phyloP scores from a whole-genome alignment of 176 grass and related monocot genomes.

The Melocanna baccifera region DNA sequence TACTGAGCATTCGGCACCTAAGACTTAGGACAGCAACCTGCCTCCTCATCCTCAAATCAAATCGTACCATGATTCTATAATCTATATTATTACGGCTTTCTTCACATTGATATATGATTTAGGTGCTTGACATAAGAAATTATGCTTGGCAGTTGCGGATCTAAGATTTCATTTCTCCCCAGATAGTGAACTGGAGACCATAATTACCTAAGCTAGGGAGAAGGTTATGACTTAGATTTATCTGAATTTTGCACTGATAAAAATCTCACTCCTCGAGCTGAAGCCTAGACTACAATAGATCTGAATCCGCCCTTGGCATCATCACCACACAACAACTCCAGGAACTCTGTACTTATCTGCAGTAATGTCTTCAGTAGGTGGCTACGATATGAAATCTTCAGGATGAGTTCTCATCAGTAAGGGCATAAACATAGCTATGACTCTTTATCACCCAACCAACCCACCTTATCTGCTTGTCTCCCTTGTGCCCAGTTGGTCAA shows the following conservation, averaged over 20 bases:
- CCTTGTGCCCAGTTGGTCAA: no score
- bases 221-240: no score
- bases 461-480: neutral
- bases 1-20: neutral
- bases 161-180: no score
- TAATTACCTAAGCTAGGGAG: no score
- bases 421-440: slow-evolving; percentile 7
- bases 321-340: no score
- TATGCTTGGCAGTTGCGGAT: no score
- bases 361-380: neutral
- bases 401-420: neutral
- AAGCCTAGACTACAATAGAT: no score
- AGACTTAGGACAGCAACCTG: neutral
- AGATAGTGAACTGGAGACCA: no score
- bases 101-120: neutral
- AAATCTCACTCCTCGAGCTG: no score
- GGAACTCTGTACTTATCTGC: neutral
- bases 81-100: neutral
- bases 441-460: slow-evolving; percentile 29
- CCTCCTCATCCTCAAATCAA: neutral
- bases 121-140: no score
- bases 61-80: neutral
- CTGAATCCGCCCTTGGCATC: no score
- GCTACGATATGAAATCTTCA: neutral
- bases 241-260: no score